Base-by-base conservation (phyloP, 2,329 filamentous ascomycete genomes). In the Myriosclerotinia scirpicola region DNA sequence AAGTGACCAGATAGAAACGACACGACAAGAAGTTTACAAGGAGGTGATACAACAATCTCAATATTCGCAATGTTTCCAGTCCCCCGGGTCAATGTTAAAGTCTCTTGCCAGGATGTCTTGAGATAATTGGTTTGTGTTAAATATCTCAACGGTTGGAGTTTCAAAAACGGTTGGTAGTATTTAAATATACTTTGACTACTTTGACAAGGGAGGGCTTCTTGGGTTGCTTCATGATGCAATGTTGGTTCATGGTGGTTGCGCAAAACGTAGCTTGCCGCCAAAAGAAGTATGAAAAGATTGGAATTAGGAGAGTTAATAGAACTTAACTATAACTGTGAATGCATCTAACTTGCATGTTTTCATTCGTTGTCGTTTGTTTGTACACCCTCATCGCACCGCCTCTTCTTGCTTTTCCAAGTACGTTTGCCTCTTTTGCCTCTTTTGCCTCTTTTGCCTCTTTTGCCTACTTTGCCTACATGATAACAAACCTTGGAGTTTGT, bases 31-130 rank as follows among this genome's bases (percentile, higher is more conserved):
- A 11, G 1, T 36, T 36, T 59, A 59, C 56, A 59, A 17, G 56
- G 17, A 48, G 44, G 20, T 34, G 40, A 6, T 30, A 46, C 46
- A 15, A 14, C 17, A n/a, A 46, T n/a, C 11, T 6, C 40, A 46
- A 56, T n/a, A 40, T 59, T 46, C 26, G 40, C 26, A n/a, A 54
- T n/a, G 30, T 54, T 22, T 22, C 60, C 60, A 17, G 34, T 54
- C 22, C 48, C 8, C 9, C 22, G 59, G 46, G 52, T 11, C 52
- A 54, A 11, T 20, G 15, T 54, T 54, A 30, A 36, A 42, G 38
- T 26, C 22, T 36, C 52, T 44, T 56, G 40, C 26, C 62, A 56
- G 50, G 40, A 46, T 34, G 56, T 64, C 61, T 64, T 36, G 38
- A 14, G 7, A 26, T 6, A n/a, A 48, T 15, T 15, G 61, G 22